Conservation (phyloP, 1,139 yeast species). For the Petasospora rhodanensis region DNA sequence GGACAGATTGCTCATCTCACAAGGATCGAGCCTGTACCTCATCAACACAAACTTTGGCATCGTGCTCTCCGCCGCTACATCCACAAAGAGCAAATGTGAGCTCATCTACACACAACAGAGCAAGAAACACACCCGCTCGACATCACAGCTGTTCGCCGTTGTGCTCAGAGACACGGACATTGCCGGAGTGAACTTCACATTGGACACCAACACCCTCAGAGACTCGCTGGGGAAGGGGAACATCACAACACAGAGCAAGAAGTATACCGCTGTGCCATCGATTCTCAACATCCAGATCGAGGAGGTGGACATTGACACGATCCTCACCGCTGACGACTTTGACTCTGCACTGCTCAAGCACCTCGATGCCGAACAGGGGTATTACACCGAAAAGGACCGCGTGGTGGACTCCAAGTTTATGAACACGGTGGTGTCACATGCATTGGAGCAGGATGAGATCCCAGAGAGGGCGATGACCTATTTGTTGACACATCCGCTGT, state of each 20-base stretch:
- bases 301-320: conserved; percentile 26
- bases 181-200: conserved; percentile 42
- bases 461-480: conserved; percentile 59
- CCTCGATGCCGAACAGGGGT: conserved; percentile 33
- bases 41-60: conserved; percentile 41
- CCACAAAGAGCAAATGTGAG: conserved; percentile 19
- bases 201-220: conserved; percentile 66
- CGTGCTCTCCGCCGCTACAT: conserved; percentile 31
- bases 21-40: conserved; percentile 30
- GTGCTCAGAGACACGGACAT: conserved; percentile 20
- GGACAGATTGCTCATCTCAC: conserved; percentile 35
- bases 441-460: conserved; percentile 24
- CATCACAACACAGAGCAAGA: conserved; percentile 16
- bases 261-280: conserved; percentile 21
- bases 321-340: conserved; percentile 22
- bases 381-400: conserved; percentile 64
- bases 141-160: conserved; percentile 16
- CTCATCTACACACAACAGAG: conserved; percentile 13
- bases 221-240: conserved; percentile 72
- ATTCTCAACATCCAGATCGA: conserved; percentile 20
- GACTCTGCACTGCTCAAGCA: conserved; percentile 29
- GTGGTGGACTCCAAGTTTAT: conserved; percentile 62
- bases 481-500: conserved; percentile 80
- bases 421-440: conserved; percentile 40
- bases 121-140: conserved; percentile 3